Base-by-base conservation (phyloP, 768 basidiomycete species). In the Pisolithus orientalis region DNA sequence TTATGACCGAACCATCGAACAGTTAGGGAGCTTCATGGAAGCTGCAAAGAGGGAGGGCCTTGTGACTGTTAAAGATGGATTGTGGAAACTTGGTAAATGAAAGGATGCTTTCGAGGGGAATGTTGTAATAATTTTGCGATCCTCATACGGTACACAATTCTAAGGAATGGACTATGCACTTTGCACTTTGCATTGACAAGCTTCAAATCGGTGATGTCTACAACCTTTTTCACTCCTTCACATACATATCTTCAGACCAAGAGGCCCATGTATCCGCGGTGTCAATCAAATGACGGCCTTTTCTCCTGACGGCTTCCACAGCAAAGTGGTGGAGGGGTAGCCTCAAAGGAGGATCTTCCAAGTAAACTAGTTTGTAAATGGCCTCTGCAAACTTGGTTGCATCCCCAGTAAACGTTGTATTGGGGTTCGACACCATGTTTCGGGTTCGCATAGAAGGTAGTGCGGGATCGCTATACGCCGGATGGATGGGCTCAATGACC, bases 11-110 rank as follows among this genome's bases (percentile, higher is more conserved):
- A 83, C 84, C 4, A 66, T 83, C 10, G 91, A 93, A 27, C 90
- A 96, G 64, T 77, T 96, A 4, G 80, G 72, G 3, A 72, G 64
- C 38, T 91, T 95, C 59, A 80, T 96, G 80, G 87, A 93, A 60
- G 84, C 85, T 25, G 85, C 90, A 38, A 77, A 81, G 56, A 72
- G 82, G 51, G 90, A 94, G 62, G 90, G 87, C 0, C 69, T 90
- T 16, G 84, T 95, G 25, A 75, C 76, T 0, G 78, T 78, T 39
- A 78, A 77, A 50, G 85, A 87, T 53, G 87, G 87, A 1, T 69
- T 83, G 63, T 91, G 87, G 89, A 84, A 68, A 61, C 61, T 85
- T 44, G 64, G 67, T 4, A 55, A 53, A 31, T 57, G 47, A 53
- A 50, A 6, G 34, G 34, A 13, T 13, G 9, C 34, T 34, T 34